These are phyloP conservation scores for Globisporangium megalacanthum DNA, from an alignment of 352 stramenopile genomes.

Conservation along the genomic window DNA sequence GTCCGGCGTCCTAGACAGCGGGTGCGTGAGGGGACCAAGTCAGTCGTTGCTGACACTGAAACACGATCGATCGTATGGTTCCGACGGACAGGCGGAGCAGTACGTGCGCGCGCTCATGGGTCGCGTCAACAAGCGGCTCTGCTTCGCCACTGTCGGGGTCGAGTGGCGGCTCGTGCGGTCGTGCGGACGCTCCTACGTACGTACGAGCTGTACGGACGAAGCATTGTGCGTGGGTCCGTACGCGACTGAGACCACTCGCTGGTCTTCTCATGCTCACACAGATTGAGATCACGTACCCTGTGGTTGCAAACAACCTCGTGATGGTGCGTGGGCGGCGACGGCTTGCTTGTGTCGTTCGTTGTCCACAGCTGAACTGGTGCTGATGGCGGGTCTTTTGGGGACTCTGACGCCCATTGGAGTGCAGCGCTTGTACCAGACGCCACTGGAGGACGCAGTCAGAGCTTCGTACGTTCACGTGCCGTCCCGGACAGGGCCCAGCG, in stretches of 20 bases:
- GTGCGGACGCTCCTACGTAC: slow-evolving; percentile 58
- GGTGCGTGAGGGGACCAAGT: no score
- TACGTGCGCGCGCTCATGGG: slow-evolving; percentile 53
- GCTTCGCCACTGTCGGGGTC: slow-evolving; percentile 47
- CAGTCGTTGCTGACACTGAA: no score
- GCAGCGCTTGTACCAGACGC: slow-evolving; percentile 6
- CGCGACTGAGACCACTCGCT: background rate
- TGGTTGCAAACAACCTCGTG: slow-evolving; percentile 16
- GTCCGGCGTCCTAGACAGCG: slow-evolving; percentile 1
- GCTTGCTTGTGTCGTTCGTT: background rate
- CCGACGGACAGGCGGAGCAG: slow-evolving; percentile 43
- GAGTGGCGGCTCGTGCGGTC: slow-evolving; percentile 54
- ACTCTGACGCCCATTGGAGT: background rate
- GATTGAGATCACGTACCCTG: slow-evolving; percentile 64
- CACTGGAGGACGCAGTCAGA: slow-evolving; percentile 1
- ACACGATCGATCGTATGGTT: no score
- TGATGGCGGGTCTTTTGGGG: background rate
- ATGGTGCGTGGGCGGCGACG: background rate
- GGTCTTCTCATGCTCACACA: slow-evolving; percentile 1
- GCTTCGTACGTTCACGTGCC: slow-evolving; percentile 1
- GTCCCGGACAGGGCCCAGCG: background rate
- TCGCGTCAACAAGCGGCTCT: slow-evolving; percentile 58
- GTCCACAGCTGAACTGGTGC: no score
- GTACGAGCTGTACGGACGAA: background rate
- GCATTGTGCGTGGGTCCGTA: background rate